Evolutionary conservation across 2,329 filamentous ascomycete species (phyloP), one percentile per base, ranked within the genome.

Genomic region (Pleurostoma richardsiae): DNA sequence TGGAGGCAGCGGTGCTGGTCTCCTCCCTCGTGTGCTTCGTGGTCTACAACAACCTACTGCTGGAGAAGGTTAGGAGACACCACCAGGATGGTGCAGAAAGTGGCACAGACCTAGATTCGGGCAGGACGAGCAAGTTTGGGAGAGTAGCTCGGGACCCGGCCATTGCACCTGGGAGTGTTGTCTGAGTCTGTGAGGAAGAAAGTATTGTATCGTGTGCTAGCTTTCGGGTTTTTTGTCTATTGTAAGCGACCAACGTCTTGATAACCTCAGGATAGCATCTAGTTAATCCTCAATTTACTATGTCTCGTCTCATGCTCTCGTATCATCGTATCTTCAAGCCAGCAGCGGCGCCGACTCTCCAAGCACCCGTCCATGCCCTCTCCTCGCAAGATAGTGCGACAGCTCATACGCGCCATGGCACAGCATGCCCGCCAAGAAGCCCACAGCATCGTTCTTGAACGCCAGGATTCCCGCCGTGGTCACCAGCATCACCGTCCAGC

Each of bases 401-500:
- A 77, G 30, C 53, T 66, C 64, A 56, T 90, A 87, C 0, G 82
- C 80, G 67, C 78, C 85, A 65, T 92, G 82, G 62, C 90, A 95
- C 4, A 88, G 62, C 74, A 95, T 79, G 0, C 92, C 92, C 0
- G 86, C 88, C 10, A 87, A 50, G 57, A 96, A 96, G 0, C 92
- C 92, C 5, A 96, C 79, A 0, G 85, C 90, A 66, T 95, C 91
- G 59, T 96, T 97, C 63, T 83, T 86, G 58, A 95, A 96, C 0
- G 89, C 90, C 43, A 97, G 66, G 45, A 95, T 77, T 3, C 86
- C 79, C 0, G 88, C 90, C 6, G 89, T 82, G 0, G 92, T 97
- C 51, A 91, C 85, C 49, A 96, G 75, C 90, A 96, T 95, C 0
- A 96, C 85, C 27, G 83, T 88, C 87, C 89, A 96, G 48, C 90